Percentiles rank a stretch among this genome's conserved stretches.
Evolutionary conservation across 495 filamentous ascomycete species (phyloP).

Genomic region (Xylaria acuta): DNA sequence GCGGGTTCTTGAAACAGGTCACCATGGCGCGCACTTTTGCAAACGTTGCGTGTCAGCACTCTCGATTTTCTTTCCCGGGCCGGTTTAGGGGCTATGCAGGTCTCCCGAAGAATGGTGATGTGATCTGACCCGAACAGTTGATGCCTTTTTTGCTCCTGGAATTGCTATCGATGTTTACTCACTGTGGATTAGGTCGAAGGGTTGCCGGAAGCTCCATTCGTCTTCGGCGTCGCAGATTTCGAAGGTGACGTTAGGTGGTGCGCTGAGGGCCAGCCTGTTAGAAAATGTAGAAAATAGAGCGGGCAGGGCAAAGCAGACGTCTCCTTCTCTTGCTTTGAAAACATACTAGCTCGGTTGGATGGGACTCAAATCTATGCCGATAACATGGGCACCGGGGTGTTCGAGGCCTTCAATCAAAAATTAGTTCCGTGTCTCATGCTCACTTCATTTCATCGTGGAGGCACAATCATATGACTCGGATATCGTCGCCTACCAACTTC

Average conservation of each 20-base stretch:
- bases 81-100: neutral
- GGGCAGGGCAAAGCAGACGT: neutral
- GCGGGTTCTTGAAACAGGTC: slow-evolving; percentile 54
- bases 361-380: slow-evolving; percentile 56
- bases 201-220: slow-evolving; percentile 59
- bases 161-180: neutral
- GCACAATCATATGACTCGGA: neutral
- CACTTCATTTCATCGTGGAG: neutral
- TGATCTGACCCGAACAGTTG: neutral
- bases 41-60: neutral
- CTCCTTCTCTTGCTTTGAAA: neutral
- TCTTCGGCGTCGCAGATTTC: slow-evolving; percentile 62
- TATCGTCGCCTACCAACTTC: slow-evolving; percentile 50
- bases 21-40: slow-evolving; percentile 49
- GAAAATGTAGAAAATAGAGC: neutral
- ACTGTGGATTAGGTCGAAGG: slow-evolving; percentile 58
- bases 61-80: neutral
- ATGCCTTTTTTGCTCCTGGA: neutral
- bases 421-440: neutral
- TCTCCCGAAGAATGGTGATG: neutral
- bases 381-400: slow-evolving; percentile 57
- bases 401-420: slow-evolving; percentile 27
- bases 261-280: slow-evolving; percentile 31
- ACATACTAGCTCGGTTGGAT: slow-evolving; percentile 40
- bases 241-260: slow-evolving; percentile 61